Conservation (phyloP, 1,284 basidiomycete species). For the Ustilago bromivora region DNA sequence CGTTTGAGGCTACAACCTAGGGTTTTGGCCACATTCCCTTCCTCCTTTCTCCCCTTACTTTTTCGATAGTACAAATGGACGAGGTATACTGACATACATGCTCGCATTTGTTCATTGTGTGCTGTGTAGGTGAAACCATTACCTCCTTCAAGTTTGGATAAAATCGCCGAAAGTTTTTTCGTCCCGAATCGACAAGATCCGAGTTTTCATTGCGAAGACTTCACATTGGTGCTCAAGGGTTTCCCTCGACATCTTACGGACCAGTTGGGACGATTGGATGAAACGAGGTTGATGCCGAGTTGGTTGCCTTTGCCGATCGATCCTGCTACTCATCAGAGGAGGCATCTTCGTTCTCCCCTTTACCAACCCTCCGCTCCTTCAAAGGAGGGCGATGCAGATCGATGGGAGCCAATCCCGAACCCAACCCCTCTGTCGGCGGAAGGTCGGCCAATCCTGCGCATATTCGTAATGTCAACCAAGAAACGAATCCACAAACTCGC, state of each 20-base stretch:
- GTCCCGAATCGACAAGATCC: conserved; percentile 11
- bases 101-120: not conserved
- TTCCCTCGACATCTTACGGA: conserved; percentile 37
- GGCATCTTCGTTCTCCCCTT: conserved; percentile 22
- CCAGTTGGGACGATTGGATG: conserved; percentile 13
- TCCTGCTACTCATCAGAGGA: conserved; percentile 33
- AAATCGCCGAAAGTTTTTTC: conserved; percentile 9
- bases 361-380: not conserved
- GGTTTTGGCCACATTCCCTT: conserved; percentile 39
- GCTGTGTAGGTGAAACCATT: conserved; percentile 29
- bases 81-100: conserved; percentile 11
- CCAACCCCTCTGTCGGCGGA: not conserved
- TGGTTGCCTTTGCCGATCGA: conserved; percentile 36
- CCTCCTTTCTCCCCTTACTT: conserved; percentile 1
- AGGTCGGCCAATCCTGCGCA: conserved; percentile 26
- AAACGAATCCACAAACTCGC: conserved; percentile 60
- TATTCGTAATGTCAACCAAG: conserved; percentile 51
- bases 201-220: conserved; percentile 9
- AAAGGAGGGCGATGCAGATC: conserved; percentile 4
- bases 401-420: conserved; percentile 17
- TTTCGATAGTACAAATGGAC: not conserved
- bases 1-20: conserved; percentile 59
- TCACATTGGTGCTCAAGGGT: conserved; percentile 34
- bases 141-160: conserved; percentile 17
- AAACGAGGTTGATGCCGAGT: conserved; percentile 12